Evolutionary conservation across 2,329 filamentous ascomycete species (phyloP), one percentile per base, ranked within the genome.

Genomic region (Colletotrichum musicola): DNA sequence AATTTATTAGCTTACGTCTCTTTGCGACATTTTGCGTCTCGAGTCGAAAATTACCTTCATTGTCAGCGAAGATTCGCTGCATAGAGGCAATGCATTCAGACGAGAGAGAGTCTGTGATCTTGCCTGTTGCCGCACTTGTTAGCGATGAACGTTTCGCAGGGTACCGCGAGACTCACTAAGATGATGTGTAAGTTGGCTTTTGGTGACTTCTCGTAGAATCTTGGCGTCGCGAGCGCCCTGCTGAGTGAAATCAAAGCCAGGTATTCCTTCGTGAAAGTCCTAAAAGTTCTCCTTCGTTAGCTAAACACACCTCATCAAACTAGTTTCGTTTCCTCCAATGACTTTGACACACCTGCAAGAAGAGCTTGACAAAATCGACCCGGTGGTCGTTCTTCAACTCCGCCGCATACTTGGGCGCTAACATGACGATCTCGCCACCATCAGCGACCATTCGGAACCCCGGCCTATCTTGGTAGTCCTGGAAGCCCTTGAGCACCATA

Each of bases 201-300:
- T 63, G 5, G 61, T 63, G 4, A 63, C 61, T 22, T 63, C 51
- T 30, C 61, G 35, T 1, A 63, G n/a, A 12, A 63, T 63, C 16
- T 63, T 63, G 0, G 61, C 61, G 4, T 63, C 61, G 9, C 61
- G 61, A 7, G 61, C 61, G 18, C 61, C 61, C 14, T 63, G 42
- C 14, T 57, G 61, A 2, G 61, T 63, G n/a, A 63, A 63, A 10
- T 63, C 61, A 16, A 63, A 63, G 2, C 61, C 61, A 0, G 51
- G 61, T 22, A 63, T 63, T 1, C 61, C 61, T 20, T 63, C 61
- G 16, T 63, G 61, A 38, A 63, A 63, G 30, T 63, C 61, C 61
- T 63, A 9, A 1, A 18, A 1, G 22, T 10, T 5, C 16, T 10
- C 2, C 16, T 13, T 14, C 13, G 3, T 57, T 5, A 57, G 55